Base-by-base conservation (phyloP, 2,329 filamentous ascomycete genomes). In the Dactylellina sp. region DNA sequence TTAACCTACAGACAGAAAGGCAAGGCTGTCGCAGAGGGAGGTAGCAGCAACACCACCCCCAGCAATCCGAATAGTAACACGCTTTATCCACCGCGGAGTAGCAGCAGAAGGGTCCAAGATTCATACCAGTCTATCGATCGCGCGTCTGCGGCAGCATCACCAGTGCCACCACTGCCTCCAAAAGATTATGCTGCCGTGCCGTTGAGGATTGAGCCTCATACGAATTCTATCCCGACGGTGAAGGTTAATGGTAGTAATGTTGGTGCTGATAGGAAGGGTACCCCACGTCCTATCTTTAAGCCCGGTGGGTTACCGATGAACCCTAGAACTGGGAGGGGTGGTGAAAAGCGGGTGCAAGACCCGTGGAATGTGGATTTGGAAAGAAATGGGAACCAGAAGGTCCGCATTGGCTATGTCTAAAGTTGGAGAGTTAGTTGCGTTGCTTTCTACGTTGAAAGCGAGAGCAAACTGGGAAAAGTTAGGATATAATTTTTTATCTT, bases 101-200 rank as follows among this genome's bases (percentile, higher is more conserved):
- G 28, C 14, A 57, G 50, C 35, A 25, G 20, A 18, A 39, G 35
- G 20, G 40, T 40, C 16, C 50, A 39, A 25, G 7, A 40, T 14
- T 32, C 37, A 12, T 55, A 39, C 18, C 50, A 14, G 11, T 40
- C 32, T 5, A 55, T 55, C 50, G 50, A 55, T n/a, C 9, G 35
- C 1, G 16, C 50, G 11, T 39, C 50, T 3, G 7, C 12, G 9
- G 18, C 35, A 11, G 32, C 62, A 9, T n/a, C n/a, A n/a, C n/a
- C n/a, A n/a, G 42, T 55, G 5, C 70, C 70, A 37, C 61, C 61
- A 18, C 46, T 47, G 12, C 70, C 70, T 35, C 70, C 70, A 35
- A 74, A 74, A 49, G 70, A 74, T 46, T 74, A 61, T 61, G 70
- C 56, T 32, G 61, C 62, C 7, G 49, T 74, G 2, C 47, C 61